A percentile compares a stretch with the other conserved stretches of the same genome.
phyloP scores from a whole-genome alignment of 805 yeast genomes.

The Yarrowia deformans region DNA sequence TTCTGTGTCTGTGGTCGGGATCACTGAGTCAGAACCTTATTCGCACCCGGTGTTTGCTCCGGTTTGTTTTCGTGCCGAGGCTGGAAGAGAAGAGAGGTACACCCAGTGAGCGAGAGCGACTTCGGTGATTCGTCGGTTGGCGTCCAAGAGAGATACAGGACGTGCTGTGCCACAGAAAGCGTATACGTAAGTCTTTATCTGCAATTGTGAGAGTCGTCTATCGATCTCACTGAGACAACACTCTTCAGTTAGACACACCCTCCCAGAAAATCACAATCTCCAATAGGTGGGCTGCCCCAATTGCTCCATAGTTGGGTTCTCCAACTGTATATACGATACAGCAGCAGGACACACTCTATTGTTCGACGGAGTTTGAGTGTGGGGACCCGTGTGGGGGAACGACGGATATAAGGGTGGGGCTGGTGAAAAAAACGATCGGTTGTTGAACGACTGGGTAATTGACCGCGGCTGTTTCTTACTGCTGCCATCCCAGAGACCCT shows the following conservation, averaged over 20 bases:
- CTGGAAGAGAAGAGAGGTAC: not conserved
- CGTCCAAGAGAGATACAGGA: too few species aligned
- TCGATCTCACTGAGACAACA: too few species aligned
- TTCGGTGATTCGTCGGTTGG: constrained; percentile 8
- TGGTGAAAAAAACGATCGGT: not conserved
- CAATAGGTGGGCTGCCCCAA: constrained; percentile 23
- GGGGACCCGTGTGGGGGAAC: constrained; percentile 23
- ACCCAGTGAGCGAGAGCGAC: not conserved
- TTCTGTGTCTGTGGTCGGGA: constrained; percentile 21
- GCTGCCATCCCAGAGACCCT: not conserved
- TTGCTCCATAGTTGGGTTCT: constrained; percentile 12
- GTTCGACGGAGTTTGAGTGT: constrained; percentile 14
- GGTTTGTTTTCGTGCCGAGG: constrained; percentile 39
- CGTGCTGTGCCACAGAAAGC: too few species aligned
- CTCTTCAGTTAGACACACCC: too few species aligned
- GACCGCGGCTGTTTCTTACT: not conserved
- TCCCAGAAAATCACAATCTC: not conserved
- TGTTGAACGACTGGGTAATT: not conserved
- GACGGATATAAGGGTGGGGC: constrained; percentile 14
- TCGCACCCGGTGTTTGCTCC: constrained; percentile 29
- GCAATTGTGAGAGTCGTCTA: too few species aligned
- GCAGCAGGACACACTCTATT: not conserved
- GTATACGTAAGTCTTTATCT: too few species aligned
- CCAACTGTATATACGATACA: constrained; percentile 11
- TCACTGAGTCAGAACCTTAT: constrained; percentile 37